These are phyloP conservation scores for Phallus indusiatus DNA, from an alignment of 768 basidiomycete genomes.

Conservation along the genomic window DNA sequence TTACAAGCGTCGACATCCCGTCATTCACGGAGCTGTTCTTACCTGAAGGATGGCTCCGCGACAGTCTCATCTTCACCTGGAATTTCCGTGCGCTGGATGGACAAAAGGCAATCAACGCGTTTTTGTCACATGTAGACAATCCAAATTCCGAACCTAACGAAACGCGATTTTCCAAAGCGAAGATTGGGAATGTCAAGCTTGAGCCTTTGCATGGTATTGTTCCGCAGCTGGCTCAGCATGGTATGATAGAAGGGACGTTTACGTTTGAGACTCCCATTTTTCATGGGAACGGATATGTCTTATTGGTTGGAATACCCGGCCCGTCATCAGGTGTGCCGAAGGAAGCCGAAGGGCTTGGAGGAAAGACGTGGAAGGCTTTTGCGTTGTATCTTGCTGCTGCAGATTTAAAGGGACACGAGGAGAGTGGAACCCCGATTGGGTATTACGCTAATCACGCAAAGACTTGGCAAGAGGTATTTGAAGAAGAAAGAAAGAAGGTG, in stretches of 20 bases:
- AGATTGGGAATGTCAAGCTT: constrained; percentile 21
- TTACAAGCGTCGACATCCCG: constrained; percentile 16
- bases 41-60: constrained; percentile 30
- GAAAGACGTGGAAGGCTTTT: constrained; percentile 26
- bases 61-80: constrained; percentile 37
- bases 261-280: constrained; percentile 26
- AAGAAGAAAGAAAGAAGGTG: constrained; percentile 7
- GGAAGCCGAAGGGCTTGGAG: constrained; percentile 6
- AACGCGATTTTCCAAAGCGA: constrained; percentile 7
- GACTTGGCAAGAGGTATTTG: constrained; percentile 13
- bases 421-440: constrained; percentile 9
- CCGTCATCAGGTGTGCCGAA: constrained; percentile 9
- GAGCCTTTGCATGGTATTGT: constrained; percentile 16
- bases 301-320: constrained; percentile 14
- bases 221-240: constrained; percentile 6
- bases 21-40: constrained; percentile 22
- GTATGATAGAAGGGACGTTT: constrained; percentile 27
- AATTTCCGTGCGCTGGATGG: constrained; percentile 29
- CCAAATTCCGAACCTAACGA: background rate
- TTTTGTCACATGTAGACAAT: constrained; percentile 19
- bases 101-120: constrained; percentile 23
- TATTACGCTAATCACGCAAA: constrained; percentile 13
- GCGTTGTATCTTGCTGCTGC: constrained; percentile 24
- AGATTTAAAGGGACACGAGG: constrained; percentile 28
- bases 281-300: constrained; percentile 26